These are phyloP conservation scores for Mariannaea sp. DNA, from an alignment of 2,329 filamentous ascomycete genomes.

Conservation along the genomic window DNA sequence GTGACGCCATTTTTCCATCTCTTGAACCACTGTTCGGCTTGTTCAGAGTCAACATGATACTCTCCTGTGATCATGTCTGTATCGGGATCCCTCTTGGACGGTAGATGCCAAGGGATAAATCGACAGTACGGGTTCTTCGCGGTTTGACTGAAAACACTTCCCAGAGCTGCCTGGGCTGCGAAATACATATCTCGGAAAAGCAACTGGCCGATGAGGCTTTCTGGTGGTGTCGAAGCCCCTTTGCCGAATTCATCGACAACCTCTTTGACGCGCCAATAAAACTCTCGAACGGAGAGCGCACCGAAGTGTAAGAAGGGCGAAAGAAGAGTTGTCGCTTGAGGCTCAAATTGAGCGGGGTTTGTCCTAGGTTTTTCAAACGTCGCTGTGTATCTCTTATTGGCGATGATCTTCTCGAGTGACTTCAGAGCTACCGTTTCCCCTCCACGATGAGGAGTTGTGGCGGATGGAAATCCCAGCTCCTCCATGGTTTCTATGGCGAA, in stretches of 20 bases:
- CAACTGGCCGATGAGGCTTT: conserved; percentile 73
- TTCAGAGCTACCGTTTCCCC: conserved; percentile 70
- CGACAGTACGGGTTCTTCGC: conserved; percentile 67
- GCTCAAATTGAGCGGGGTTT: conserved; percentile 73
- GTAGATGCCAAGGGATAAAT: conserved; percentile 82
- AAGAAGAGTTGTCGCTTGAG: conserved; percentile 73
- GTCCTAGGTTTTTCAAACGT: conserved; percentile 79
- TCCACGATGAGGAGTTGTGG: conserved; percentile 70
- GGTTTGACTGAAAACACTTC: conserved; percentile 66
- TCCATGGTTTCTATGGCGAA: conserved; percentile 73
- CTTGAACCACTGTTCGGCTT: conserved; percentile 68
- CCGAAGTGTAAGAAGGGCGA: conserved; percentile 79
- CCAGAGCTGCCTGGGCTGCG: conserved; percentile 72
- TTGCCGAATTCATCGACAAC: conserved; percentile 62
- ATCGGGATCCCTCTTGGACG: conserved; percentile 57
- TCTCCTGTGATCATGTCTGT: conserved; percentile 58
- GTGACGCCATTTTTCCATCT: conserved; percentile 72
- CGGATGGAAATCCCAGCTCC: conserved; percentile 69
- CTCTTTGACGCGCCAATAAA: conserved; percentile 73
- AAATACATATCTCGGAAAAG: conserved; percentile 87
- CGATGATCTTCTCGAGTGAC: conserved; percentile 62
- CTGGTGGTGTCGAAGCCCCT: conserved; percentile 64
- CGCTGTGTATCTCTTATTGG: conserved; percentile 68
- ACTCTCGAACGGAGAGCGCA: conserved; percentile 68
- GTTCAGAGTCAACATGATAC: conserved; percentile 65